Base-by-base conservation (phyloP, 306 rosid species). In the Cucumis cinereus region DNA sequence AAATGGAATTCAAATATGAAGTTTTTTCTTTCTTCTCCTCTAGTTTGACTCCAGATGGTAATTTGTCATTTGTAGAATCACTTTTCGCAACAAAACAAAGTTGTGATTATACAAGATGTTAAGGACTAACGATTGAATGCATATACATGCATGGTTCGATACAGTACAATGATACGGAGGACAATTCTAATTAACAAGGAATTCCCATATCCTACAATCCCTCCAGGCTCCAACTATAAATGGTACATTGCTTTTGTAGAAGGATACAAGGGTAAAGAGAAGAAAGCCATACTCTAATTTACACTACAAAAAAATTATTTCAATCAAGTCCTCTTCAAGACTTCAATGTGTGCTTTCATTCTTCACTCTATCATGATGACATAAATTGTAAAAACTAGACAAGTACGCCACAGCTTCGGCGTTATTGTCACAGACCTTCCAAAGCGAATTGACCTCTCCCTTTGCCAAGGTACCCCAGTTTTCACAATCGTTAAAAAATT, bases 351-450 rank as follows among this genome's bases (percentile, higher is more conserved):
- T 68, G 56, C 74, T 68, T 68, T 52, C 60, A 19, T 75, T 38
- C 78, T 54, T 59, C 20, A 23, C 73, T 57, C 59, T 69, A 55
- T 77, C 83, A 26, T 59, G 12, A 10, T 69, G 79, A 72, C 87
- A 79, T 57, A 89, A 81, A 75, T 58, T 7, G 75, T 91, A 93
- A 85, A 91, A 91, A 30, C 85, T 92, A 7, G 88, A 82, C 75
- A 93, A 86, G 80, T 93, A 85, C 35, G 87, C 81, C 79, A 90
- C 81, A 71, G 97, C 98, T 77, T 93, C 90, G 14, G 91, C 77
- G 81, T 93, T 93, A 81, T 20, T 86, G 47, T 86, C 70, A 73
- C 97, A 93, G 47, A 93, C 88, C 86, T 87, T 90, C 98, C 94
- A 93, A 26, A 93, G 74, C 7, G 97, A 89, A 47, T 86, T 73